Evolutionary conservation across 257 asterid species (phyloP).

Genomic region (Solanum pinnatisectum): DNA sequence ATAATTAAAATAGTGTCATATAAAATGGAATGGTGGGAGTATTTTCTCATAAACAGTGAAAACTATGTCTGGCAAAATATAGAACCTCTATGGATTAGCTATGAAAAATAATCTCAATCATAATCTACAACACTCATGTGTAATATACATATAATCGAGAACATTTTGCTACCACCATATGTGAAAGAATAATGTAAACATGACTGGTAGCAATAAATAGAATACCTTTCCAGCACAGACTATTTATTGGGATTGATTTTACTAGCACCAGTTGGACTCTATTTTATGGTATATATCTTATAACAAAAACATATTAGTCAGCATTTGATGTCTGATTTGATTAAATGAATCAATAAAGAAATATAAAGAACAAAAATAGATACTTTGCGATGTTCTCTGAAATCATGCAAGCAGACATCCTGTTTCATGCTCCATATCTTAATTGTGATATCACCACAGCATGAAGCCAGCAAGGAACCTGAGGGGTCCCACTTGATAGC

Average conservation of each 20-base stretch:
- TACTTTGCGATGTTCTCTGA: no score
- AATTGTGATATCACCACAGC: slow-evolving; percentile 87
- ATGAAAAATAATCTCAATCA: neutral
- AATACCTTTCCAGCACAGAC: slow-evolving; percentile 73
- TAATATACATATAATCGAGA: neutral
- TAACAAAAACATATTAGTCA: neutral
- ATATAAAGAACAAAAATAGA: no score
- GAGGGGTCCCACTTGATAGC: slow-evolving; percentile 98
- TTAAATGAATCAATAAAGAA: neutral
- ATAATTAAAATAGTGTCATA: neutral
- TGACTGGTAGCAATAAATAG: neutral
- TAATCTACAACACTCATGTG: neutral
- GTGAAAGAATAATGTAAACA: neutral
- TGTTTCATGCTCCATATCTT: slow-evolving; percentile 1
- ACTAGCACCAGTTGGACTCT: slow-evolving; percentile 94
- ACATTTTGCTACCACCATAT: neutral
- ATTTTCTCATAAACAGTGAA: neutral
- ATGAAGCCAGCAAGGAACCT: slow-evolving; percentile 78
- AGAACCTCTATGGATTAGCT: neutral
- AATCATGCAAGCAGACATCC: no score
- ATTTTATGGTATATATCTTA: slow-evolving; percentile 87
- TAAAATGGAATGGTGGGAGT: neutral
- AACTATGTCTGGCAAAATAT: neutral
- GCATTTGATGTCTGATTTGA: no score
- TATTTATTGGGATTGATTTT: slow-evolving; percentile 71